A percentile compares a stretch with the other conserved stretches of the same genome.
These are phyloP conservation scores for Endocalyx cinctus DNA, from an alignment of 2,329 filamentous ascomycete genomes.

Conservation along the genomic window DNA sequence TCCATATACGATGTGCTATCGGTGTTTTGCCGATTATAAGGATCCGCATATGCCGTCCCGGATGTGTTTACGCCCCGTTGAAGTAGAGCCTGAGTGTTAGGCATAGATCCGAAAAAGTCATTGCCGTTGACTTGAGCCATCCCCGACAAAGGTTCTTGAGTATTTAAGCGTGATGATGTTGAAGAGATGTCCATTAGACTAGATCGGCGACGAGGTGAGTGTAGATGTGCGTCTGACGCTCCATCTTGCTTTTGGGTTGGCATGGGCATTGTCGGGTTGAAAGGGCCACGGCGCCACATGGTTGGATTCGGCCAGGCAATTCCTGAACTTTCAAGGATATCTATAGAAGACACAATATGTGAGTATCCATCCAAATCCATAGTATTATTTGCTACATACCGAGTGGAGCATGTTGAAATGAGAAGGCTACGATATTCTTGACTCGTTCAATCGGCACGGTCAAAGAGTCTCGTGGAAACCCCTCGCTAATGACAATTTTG, in stretches of 20 bases:
- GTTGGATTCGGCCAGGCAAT: conserved; percentile 76
- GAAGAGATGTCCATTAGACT: conserved; percentile 14
- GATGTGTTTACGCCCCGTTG: conserved; percentile 17
- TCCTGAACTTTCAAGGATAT: conserved; percentile 64
- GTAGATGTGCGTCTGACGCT: conserved; percentile 52
- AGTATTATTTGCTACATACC: conserved; percentile 42
- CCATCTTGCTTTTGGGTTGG: conserved; percentile 39
- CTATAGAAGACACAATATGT: conserved; percentile 36
- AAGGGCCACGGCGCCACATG: conserved; percentile 58
- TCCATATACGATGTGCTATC: conserved; percentile 25
- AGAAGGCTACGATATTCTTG: conserved; percentile 71
- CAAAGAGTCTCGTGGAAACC: conserved; percentile 53
- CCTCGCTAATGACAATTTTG: conserved; percentile 71
- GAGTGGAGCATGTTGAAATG: conserved; percentile 79
- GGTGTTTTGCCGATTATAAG: conserved; percentile 19
- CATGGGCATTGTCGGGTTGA: conserved; percentile 36
- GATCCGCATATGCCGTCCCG: conserved; percentile 18
- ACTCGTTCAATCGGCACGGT: conserved; percentile 58
- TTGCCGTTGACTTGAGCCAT: conserved; percentile 13
- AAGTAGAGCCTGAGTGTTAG: conserved; percentile 21
- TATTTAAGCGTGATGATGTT: conserved; percentile 11
- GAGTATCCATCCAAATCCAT: conserved; percentile 1
- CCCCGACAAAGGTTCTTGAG: conserved; percentile 12
- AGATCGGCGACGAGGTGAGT: conserved; percentile 50
- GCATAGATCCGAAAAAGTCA: conserved; percentile 21